phyloP scores from a whole-genome alignment of 192 early-diverging fungal species.

The Coemansia sp. region DNA sequence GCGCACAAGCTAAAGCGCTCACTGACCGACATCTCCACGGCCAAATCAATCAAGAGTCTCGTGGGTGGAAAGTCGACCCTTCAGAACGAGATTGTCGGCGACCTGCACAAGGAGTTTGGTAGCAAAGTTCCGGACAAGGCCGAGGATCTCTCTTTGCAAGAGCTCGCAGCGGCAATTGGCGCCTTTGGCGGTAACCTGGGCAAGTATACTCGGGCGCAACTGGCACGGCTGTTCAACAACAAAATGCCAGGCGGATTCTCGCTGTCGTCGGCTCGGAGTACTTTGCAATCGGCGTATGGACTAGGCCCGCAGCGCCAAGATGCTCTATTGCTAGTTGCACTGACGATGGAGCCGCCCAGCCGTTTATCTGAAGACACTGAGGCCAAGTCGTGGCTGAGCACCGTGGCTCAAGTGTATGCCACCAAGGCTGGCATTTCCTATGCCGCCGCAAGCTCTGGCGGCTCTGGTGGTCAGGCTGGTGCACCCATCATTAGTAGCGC shows the following conservation, averaged over 20 bases:
- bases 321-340: conserved; percentile 71
- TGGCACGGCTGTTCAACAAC: conserved; percentile 77
- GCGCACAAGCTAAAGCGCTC: conserved; percentile 88
- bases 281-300: conserved; percentile 70
- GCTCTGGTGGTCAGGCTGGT: not conserved
- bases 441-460: not conserved
- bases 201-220: conserved; percentile 68
- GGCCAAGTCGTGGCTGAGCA: conserved; percentile 49
- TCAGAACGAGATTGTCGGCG: conserved; percentile 96
- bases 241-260: conserved; percentile 96
- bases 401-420: conserved; percentile 82
- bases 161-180: conserved; percentile 69
- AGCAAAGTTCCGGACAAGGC: conserved; percentile 83
- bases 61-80: conserved; percentile 88
- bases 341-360: conserved; percentile 80
- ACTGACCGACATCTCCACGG: conserved; percentile 68
- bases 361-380: conserved; percentile 59
- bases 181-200: conserved; percentile 66
- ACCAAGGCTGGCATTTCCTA: conserved; percentile 71
- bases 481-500: conserved; percentile 75
- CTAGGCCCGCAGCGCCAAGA: conserved; percentile 79
- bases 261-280: conserved; percentile 69
- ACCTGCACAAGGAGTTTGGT: conserved; percentile 91
- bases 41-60: conserved; percentile 70
- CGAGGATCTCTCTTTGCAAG: conserved; percentile 84